Evolutionary conservation across 179 eudicot genomes (phyloP).

Genomic region (Camellia oleifera): DNA sequence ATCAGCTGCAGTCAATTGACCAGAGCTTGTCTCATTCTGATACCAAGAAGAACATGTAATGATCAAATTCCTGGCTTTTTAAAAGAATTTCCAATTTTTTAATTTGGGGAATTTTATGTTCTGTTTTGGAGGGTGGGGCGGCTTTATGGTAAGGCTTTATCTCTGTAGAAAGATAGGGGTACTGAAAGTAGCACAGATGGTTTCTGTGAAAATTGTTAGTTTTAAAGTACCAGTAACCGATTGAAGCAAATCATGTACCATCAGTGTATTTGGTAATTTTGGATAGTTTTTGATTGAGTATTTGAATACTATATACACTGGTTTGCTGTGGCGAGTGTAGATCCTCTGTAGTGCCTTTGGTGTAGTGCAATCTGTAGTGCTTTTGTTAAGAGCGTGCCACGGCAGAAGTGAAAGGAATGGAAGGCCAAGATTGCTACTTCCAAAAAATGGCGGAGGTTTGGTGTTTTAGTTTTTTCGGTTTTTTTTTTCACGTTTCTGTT

Average conservation of each 20-base stretch:
- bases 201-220: not conserved
- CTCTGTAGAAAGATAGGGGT: not conserved
- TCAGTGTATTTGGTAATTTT: constrained; percentile 2
- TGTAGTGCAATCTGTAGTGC: no score
- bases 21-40: constrained; percentile 38
- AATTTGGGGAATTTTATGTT: not conserved
- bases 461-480: no score
- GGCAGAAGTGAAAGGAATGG: no score
- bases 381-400: no score
- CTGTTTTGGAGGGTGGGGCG: not conserved
- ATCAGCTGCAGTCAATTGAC: constrained; percentile 51
- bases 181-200: not conserved
- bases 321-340: no score
- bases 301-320: no score
- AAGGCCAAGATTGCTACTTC: no score
- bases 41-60: constrained; percentile 31
- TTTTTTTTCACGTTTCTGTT: no score
- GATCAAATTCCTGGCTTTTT: not conserved
- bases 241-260: not conserved
- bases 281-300: no score
- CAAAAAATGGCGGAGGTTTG: no score
- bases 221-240: not conserved
- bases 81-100: not conserved
- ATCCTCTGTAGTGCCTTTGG: no score
- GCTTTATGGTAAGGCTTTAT: not conserved